Evolutionary conservation across 768 basidiomycete species (phyloP).

Genomic region (Boletus patriciae): DNA sequence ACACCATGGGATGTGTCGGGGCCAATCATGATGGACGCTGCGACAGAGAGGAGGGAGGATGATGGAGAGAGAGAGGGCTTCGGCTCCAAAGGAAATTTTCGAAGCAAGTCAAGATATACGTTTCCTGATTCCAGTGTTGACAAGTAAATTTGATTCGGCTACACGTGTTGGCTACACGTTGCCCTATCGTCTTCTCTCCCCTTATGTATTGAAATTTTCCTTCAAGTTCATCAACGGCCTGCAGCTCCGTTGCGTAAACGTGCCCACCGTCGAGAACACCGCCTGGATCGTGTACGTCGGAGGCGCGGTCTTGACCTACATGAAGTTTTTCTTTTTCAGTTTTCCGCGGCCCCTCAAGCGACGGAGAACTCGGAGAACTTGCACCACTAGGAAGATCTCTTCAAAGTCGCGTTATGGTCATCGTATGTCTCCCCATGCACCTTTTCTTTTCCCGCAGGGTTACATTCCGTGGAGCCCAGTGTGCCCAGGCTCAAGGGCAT

Average conservation of each 20-base stretch:
- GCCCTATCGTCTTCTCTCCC: conserved; percentile 16
- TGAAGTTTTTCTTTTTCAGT: not conserved
- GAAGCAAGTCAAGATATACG: conserved; percentile 38
- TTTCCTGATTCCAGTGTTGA: conserved; percentile 30
- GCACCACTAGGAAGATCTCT: not conserved
- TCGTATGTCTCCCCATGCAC: not conserved
- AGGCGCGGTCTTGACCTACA: conserved; percentile 2
- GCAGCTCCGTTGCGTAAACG: conserved; percentile 32
- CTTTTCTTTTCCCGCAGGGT: not conserved
- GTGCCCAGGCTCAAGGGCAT: conserved; percentile 25
- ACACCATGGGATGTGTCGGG: conserved; percentile 28
- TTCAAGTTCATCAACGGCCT: conserved; percentile 13
- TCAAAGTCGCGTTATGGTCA: not conserved
- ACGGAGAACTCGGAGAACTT: not conserved
- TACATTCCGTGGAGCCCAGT: conserved; percentile 6
- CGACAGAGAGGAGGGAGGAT: conserved; percentile 30
- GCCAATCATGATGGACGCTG: conserved; percentile 25
- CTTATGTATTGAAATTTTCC: conserved; percentile 25
- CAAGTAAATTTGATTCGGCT: conserved; percentile 19
- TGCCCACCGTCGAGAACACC: conserved; percentile 13
- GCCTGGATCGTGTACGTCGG: conserved; percentile 5
- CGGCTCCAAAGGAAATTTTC: conserved; percentile 38
- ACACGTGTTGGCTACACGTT: conserved; percentile 41
- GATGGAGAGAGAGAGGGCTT: conserved; percentile 26
- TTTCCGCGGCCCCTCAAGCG: conserved; percentile 5